A percentile compares a stretch with the other conserved stretches of the same genome.
These are phyloP conservation scores for Colletotrichum sp. DNA, from an alignment of 2,329 filamentous ascomycete species.

Conservation along the genomic window DNA sequence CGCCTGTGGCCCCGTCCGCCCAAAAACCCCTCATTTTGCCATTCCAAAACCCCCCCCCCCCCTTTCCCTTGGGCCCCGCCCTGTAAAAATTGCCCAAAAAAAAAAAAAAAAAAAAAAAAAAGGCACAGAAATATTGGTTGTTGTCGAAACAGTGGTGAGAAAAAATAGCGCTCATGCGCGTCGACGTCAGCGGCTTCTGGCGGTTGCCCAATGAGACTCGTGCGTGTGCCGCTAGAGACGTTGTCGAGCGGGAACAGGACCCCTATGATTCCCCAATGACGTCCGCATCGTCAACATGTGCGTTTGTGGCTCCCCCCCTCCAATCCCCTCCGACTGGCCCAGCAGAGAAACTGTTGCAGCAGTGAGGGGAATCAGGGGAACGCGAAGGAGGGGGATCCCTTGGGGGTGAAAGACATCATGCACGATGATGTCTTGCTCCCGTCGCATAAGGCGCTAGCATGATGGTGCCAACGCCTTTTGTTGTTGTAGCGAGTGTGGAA, in stretches of 20 bases:
- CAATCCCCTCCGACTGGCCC: neutral
- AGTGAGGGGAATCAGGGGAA: neutral
- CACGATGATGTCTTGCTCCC: constrained; percentile 5
- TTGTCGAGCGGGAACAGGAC: neutral
- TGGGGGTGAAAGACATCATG: neutral
- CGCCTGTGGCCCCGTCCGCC: neutral
- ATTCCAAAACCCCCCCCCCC: neutral
- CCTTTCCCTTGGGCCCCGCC: neutral
- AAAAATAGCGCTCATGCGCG: constrained; percentile 1
- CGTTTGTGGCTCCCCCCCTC: neutral
- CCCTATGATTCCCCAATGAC: constrained; percentile 16
- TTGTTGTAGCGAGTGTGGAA: neutral
- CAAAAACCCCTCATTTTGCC: neutral
- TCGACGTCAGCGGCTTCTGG: constrained; percentile 8
- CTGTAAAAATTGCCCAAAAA: neutral
- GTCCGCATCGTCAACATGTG: neutral
- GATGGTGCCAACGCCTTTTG: neutral
- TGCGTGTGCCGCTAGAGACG: neutral
- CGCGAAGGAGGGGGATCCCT: neutral
- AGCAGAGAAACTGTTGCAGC: neutral
- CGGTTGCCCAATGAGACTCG: neutral
- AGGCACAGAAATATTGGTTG: neutral
- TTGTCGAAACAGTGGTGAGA: neutral
- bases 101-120: neutral
- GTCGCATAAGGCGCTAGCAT: neutral